phyloP scores from a whole-genome alignment of 352 stramenopile genomes.

The Phytophthora pseudosyringae region DNA sequence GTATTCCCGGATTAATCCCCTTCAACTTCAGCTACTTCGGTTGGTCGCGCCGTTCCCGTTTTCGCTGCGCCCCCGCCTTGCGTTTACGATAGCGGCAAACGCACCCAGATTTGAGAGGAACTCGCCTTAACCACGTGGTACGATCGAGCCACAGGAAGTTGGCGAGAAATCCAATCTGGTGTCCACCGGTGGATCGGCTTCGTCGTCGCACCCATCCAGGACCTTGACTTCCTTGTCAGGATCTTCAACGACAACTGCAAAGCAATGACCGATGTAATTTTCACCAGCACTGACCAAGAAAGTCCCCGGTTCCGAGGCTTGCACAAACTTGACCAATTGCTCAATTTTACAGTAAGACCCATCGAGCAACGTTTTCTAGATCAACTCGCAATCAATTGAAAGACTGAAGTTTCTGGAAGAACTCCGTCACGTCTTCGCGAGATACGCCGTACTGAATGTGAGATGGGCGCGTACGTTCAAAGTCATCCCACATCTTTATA shows the following conservation, averaged over 20 bases:
- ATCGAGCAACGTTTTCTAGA: neutral
- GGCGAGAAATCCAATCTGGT: neutral
- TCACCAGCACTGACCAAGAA: constrained; percentile 9
- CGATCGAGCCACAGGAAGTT: neutral
- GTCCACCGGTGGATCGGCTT: neutral
- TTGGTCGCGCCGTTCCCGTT: neutral
- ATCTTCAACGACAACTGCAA: neutral
- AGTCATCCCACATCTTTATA: constrained; percentile 12
- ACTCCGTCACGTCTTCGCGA: neutral
- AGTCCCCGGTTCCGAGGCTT: neutral
- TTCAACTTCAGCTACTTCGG: neutral
- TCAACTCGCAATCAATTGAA: neutral
- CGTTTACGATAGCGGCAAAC: neutral
- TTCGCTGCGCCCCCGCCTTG: neutral
- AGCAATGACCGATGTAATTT: constrained; percentile 1
- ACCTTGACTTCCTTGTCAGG: neutral
- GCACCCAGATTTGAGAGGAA: neutral
- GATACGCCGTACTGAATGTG: neutral
- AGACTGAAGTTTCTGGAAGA: constrained; percentile 14
- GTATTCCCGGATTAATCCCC: constrained; percentile 16
- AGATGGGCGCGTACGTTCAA: neutral
- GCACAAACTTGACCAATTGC: neutral
- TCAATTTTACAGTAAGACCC: neutral
- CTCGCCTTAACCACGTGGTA: constrained; percentile 1
- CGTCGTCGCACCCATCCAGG: neutral